A percentile compares a stretch with the other conserved stretches of the same genome.
Conservation (phyloP, 257 asterid genomes). For the Scutellaria barbata region DNA sequence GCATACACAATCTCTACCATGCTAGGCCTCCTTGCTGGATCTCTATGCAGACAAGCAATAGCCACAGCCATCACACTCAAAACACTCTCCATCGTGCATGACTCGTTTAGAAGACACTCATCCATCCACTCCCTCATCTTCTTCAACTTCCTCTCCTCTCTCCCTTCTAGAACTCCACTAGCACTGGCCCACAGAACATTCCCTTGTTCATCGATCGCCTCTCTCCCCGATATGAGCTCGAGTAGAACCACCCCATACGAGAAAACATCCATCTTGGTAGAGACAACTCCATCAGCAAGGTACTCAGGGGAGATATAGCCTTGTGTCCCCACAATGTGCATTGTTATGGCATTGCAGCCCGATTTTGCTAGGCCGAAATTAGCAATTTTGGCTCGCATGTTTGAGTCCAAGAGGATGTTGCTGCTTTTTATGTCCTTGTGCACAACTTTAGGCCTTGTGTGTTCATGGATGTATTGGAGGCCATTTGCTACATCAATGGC, state of each 20-base stretch:
- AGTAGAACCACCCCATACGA: conserved; percentile 89
- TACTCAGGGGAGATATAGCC: conserved; percentile 94
- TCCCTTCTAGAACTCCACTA: conserved; percentile 52
- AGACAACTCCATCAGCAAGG: conserved; percentile 74
- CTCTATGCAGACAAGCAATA: conserved; percentile 68
- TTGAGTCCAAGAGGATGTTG: conserved; percentile 88
- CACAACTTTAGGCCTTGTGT: conserved; percentile 89
- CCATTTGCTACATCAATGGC: conserved; percentile 91
- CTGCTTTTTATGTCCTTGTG: conserved; percentile 93
- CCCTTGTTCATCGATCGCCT: conserved; percentile 71
- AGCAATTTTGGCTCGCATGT: conserved; percentile 90
- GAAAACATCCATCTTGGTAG: conserved; percentile 87
- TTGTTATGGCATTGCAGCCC: conserved; percentile 93
- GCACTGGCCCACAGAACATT: conserved; percentile 60
- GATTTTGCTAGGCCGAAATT: conserved; percentile 92
- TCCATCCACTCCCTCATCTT: conserved; percentile 78
- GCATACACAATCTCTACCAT: conserved; percentile 97
- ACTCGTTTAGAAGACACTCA: conserved; percentile 46
- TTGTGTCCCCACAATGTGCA: conserved; percentile 96
- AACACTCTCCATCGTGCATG: conserved; percentile 61
- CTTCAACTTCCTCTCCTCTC: conserved; percentile 50
- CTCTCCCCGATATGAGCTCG: conserved; percentile 76
- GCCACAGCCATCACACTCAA: conserved; percentile 66
- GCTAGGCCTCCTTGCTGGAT: conserved; percentile 81
- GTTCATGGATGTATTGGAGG: conserved; percentile 95